phyloP scores from a whole-genome alignment of 169 alveolate genomes.

The Perkinsus marinus region DNA sequence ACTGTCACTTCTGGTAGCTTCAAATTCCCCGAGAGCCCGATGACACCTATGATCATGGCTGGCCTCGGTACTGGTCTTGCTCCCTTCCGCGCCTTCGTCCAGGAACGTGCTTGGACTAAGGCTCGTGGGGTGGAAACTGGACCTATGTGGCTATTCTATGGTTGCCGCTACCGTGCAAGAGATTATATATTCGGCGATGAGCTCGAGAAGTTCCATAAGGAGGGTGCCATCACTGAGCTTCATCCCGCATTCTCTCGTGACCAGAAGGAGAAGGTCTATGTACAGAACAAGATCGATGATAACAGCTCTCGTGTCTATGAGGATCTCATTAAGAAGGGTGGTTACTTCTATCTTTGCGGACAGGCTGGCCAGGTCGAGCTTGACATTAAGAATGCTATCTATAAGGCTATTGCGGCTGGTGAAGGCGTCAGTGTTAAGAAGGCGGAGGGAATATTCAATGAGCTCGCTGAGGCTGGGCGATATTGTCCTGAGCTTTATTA shows the following conservation, averaged over 20 bases:
- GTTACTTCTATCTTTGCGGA: slow-evolving; percentile 34
- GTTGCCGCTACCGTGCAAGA: slow-evolving; percentile 33
- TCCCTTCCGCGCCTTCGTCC: slow-evolving; percentile 45
- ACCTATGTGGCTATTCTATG: slow-evolving; percentile 40
- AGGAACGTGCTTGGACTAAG: slow-evolving; percentile 27
- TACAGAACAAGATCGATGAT: slow-evolving; percentile 31
- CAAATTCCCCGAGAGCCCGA: slow-evolving; percentile 34
- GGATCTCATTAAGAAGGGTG: slow-evolving; percentile 12
- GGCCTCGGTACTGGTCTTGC: slow-evolving; percentile 53
- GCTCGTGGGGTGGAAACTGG: slow-evolving; percentile 21
- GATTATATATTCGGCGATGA: slow-evolving; percentile 41
- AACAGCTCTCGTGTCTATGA: slow-evolving; percentile 4
- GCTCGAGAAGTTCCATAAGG: slow-evolving; percentile 30
- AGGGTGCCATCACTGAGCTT: slow-evolving; percentile 28
- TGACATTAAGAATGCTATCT: slow-evolving; percentile 21
- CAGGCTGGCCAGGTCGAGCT: slow-evolving; percentile 20
- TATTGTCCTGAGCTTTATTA: neutral
- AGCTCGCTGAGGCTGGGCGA: neutral
- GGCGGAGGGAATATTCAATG: neutral
- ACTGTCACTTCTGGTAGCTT: slow-evolving; percentile 13
- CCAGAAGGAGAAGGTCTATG: slow-evolving; percentile 46
- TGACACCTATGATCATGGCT: slow-evolving; percentile 41
- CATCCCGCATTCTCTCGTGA: slow-evolving; percentile 45
- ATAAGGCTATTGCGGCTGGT: slow-evolving; percentile 1
- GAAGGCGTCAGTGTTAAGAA: neutral